Percentiles rank a stretch among this genome's conserved stretches.
Conservation (phyloP, 2,329 filamentous ascomycete genomes). For the Lachnellula cervina region DNA sequence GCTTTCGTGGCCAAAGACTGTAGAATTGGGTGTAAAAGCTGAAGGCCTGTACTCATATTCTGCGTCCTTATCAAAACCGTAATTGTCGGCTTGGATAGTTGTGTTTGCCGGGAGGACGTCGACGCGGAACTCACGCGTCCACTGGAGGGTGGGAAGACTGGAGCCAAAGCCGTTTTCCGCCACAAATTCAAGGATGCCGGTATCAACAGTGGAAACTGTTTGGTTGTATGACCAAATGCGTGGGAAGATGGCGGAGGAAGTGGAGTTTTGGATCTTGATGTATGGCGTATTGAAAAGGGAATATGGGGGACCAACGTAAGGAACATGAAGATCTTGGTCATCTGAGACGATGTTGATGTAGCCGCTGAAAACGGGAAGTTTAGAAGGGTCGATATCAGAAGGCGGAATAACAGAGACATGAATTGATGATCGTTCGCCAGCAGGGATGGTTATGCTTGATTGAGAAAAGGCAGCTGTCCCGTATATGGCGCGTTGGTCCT, state of each 20-base stretch:
- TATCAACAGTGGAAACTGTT: conserved; percentile 1
- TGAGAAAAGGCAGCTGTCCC: conserved; percentile 20
- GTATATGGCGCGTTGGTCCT: conserved; percentile 22
- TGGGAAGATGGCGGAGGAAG: neutral
- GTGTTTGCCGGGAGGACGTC: conserved; percentile 10
- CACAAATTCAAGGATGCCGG: conserved; percentile 5
- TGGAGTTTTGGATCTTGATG: neutral
- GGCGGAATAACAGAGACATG: conserved; percentile 18
- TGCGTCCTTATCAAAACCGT: conserved; percentile 4
- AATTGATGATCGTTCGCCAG: conserved; percentile 16
- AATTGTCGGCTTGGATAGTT: conserved; percentile 7
- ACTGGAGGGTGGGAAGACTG: conserved; percentile 7
- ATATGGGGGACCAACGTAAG: conserved; percentile 26
- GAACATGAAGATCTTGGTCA: conserved; percentile 19
- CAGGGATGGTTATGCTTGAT: conserved; percentile 15
- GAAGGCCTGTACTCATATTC: conserved; percentile 1
- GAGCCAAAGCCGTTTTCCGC: neutral
- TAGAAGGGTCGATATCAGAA: conserved; percentile 12
- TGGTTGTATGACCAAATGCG: conserved; percentile 1
- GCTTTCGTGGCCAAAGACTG: conserved; percentile 3
- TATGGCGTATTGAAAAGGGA: conserved; percentile 19
- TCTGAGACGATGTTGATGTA: conserved; percentile 20
- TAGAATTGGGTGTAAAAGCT: neutral
- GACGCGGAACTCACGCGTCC: conserved; percentile 6
- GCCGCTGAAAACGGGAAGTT: conserved; percentile 25